phyloP scores from a whole-genome alignment of 768 basidiomycete genomes.

The Ephemerocybe angulata region DNA sequence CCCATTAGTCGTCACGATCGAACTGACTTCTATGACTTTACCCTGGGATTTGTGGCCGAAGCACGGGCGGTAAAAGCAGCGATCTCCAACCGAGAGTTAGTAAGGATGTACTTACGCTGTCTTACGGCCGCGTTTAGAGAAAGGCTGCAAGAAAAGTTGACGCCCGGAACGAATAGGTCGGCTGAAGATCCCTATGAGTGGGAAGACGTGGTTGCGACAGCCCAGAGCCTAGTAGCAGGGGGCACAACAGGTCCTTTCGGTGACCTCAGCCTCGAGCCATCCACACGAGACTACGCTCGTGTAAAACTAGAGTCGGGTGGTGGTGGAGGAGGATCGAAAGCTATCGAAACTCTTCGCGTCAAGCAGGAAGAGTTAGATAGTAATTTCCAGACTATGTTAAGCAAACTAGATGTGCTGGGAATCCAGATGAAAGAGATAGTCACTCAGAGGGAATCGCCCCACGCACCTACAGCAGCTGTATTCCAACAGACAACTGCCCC shows the following conservation, averaged over 20 bases:
- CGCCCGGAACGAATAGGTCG: not conserved
- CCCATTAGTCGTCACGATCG: not conserved
- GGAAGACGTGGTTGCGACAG: not conserved
- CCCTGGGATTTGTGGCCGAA: not conserved
- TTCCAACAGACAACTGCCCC: not conserved
- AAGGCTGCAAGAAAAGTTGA: not conserved
- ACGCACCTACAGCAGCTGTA: not conserved
- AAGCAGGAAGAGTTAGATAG: too few species aligned
- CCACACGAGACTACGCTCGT: too few species aligned
- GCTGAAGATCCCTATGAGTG: not conserved
- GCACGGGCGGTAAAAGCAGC: not conserved
- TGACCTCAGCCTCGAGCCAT: too few species aligned
- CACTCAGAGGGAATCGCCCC: too few species aligned
- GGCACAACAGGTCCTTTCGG: too few species aligned
- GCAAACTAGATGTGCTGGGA: too few species aligned
- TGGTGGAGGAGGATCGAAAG: not conserved
- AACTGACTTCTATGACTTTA: too few species aligned
- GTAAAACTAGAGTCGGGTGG: not conserved
- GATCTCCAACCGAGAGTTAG: not conserved
- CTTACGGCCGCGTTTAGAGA: not conserved
- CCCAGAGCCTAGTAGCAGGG: not conserved
- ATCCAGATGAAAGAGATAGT: too few species aligned
- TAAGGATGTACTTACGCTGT: not conserved
- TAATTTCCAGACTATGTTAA: too few species aligned
- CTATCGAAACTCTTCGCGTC: not conserved